phyloP scores from a whole-genome alignment of 2,329 filamentous ascomycete genomes.

The Cryphonectria naterciae region DNA sequence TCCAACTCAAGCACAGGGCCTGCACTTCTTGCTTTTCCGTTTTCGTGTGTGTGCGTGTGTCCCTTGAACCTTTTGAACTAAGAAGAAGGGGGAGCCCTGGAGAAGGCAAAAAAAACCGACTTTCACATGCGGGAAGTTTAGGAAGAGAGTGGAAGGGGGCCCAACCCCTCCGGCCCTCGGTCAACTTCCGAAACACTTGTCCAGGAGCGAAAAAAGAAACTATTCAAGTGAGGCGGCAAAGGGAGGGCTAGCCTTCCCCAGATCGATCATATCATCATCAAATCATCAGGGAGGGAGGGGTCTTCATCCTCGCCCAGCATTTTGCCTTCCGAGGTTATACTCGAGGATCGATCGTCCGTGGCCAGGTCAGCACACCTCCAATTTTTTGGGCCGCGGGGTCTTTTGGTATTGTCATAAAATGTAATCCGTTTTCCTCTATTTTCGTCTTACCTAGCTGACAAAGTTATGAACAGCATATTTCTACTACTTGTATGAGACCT shows the following conservation, averaged over 20 bases:
- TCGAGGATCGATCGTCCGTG: not conserved
- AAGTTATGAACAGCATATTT: not conserved
- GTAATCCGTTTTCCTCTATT: too few relatives aligned
- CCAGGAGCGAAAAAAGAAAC: not conserved
- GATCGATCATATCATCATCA: not conserved
- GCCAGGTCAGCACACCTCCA: too few relatives aligned
- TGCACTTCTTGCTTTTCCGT: not conserved
- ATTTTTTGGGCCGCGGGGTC: too few relatives aligned
- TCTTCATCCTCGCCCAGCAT: not conserved
- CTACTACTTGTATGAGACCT: not conserved
- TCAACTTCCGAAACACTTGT: constrained; percentile 24
- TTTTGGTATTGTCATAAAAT: not conserved
- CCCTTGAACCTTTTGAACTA: not conserved
- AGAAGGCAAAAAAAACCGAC: not conserved
- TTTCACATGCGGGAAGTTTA: constrained; percentile 29
- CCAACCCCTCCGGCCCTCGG: constrained; percentile 12
- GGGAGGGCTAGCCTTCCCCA: too few relatives aligned
- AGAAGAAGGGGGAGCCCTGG: too few relatives aligned
- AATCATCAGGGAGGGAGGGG: not conserved
- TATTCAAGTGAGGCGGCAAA: too few relatives aligned
- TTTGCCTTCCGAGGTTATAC: not conserved
- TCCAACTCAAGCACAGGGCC: too few relatives aligned
- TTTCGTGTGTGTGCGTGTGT: not conserved
- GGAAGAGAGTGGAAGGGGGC: constrained; percentile 1
- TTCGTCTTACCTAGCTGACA: too few relatives aligned